Evolutionary conservation across 2,329 filamentous ascomycete species (phyloP).

Genomic region (Penicillium corylophilum): DNA sequence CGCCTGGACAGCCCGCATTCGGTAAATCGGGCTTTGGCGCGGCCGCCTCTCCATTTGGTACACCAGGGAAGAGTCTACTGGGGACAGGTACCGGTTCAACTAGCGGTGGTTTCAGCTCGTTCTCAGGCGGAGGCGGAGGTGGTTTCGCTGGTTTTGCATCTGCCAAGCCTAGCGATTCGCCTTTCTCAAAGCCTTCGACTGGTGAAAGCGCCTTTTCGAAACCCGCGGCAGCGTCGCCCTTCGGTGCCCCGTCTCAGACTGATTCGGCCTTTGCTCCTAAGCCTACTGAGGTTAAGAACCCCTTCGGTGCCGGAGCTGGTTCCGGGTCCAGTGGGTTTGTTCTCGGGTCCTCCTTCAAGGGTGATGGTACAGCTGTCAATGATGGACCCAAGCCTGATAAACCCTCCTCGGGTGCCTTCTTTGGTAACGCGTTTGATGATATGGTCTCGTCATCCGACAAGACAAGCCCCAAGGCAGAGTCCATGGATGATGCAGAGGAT

Average conservation of each 20-base stretch:
- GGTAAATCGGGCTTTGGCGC: constrained; percentile 4
- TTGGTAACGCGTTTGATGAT: constrained; percentile 41
- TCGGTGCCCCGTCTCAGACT: constrained; percentile 27
- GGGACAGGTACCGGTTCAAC: constrained; percentile 18
- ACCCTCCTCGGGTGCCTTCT: constrained; percentile 34
- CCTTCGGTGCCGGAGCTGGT: constrained; percentile 27
- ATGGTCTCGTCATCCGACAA: constrained; percentile 39
- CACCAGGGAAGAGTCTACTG: constrained; percentile 27
- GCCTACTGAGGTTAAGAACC: constrained; percentile 25
- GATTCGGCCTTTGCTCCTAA: constrained; percentile 30
- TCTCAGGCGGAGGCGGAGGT: constrained; percentile 26
- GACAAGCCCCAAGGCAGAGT: constrained; percentile 32
- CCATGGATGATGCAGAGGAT: constrained; percentile 40
- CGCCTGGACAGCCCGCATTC: constrained; percentile 31
- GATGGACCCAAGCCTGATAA: constrained; percentile 43
- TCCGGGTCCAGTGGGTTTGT: constrained; percentile 35
- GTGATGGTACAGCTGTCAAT: constrained; percentile 40
- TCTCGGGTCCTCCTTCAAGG: constrained; percentile 47
- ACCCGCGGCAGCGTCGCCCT: constrained; percentile 10
- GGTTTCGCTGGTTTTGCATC: constrained; percentile 31
- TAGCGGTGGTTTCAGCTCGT: constrained; percentile 37
- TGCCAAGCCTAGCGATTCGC: constrained; percentile 18
- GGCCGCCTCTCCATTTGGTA: constrained; percentile 24
- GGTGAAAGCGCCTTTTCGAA: constrained; percentile 20
- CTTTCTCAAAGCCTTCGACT: constrained; percentile 21